Conservation (phyloP, 2,329 filamentous ascomycete species). For the Aspergillus melleus region DNA sequence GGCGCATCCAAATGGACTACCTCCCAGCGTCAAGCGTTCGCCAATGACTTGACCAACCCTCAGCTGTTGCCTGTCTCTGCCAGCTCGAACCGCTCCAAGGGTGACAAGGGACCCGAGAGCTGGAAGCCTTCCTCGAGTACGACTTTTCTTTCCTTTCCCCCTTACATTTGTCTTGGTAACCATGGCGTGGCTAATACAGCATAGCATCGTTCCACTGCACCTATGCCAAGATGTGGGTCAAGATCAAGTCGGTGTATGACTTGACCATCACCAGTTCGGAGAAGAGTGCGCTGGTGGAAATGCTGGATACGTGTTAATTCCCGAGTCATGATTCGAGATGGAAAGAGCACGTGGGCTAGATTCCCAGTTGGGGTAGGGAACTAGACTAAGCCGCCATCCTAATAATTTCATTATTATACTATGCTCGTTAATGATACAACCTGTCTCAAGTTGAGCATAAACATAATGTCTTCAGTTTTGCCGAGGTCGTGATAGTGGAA, state of each 20-base stretch:
- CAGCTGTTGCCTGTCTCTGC: conserved; percentile 80
- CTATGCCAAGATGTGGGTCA: conserved; percentile 74
- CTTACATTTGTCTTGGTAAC: neutral
- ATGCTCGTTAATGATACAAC: too few relatives aligned
- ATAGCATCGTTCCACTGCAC: conserved; percentile 68
- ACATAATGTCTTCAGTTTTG: too few relatives aligned
- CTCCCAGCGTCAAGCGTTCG: conserved; percentile 64
- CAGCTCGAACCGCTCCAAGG: conserved; percentile 70
- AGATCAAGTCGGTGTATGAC: conserved; percentile 72
- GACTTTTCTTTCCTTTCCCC: conserved; percentile 15
- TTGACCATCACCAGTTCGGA: conserved; percentile 71
- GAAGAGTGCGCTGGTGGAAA: conserved; percentile 65
- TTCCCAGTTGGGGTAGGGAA: too few relatives aligned
- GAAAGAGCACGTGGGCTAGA: neutral
- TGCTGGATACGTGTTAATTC: conserved; percentile 63
- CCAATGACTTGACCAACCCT: conserved; percentile 73
- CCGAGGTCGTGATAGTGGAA: too few relatives aligned
- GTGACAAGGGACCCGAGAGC: conserved; percentile 70
- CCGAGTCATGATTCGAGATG: too few relatives aligned
- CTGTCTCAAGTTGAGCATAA: too few relatives aligned
- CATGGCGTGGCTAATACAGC: neutral
- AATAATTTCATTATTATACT: too few relatives aligned
- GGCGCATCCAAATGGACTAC: conserved; percentile 74
- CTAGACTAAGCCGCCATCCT: too few relatives aligned
- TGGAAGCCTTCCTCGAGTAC: conserved; percentile 71